Percentiles rank a stretch among this genome's conserved stretches.
phyloP scores from a whole-genome alignment of 805 yeast genomes.

The Wickerhamiella spandovensis region DNA sequence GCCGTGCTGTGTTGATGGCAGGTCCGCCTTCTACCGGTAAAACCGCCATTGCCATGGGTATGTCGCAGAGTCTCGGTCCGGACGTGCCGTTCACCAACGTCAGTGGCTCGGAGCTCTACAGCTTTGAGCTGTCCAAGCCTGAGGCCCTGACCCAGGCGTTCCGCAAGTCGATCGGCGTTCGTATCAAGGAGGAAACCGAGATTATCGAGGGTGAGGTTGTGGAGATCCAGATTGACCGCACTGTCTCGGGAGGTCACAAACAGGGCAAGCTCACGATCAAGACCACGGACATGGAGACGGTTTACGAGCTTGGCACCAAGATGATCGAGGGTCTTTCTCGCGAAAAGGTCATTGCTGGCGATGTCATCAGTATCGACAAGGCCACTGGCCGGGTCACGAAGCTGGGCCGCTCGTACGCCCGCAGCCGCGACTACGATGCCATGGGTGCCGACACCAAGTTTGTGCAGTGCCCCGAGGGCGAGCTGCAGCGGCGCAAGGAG shows the following conservation, averaged over 20 bases:
- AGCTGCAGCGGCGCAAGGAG: slow-evolving; percentile 86
- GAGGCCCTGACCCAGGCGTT: slow-evolving; percentile 95
- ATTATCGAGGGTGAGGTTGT: slow-evolving; percentile 98
- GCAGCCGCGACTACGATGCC: slow-evolving; percentile 96
- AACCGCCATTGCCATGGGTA: slow-evolving; percentile 95
- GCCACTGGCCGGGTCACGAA: slow-evolving; percentile 89
- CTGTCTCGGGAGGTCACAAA: slow-evolving; percentile 93
- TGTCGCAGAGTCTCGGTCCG: slow-evolving; percentile 34
- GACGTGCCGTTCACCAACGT: slow-evolving; percentile 92
- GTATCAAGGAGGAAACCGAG: slow-evolving; percentile 93
- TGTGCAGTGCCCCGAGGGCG: slow-evolving; percentile 98
- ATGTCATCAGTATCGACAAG: slow-evolving; percentile 88
- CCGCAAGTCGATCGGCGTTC: slow-evolving; percentile 88
- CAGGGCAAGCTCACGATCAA: slow-evolving; percentile 96
- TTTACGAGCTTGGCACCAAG: slow-evolving; percentile 85
- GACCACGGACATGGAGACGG: slow-evolving; percentile 97
- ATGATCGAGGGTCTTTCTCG: slow-evolving; percentile 90
- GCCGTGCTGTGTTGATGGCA: slow-evolving; percentile 87
- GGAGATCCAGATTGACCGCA: slow-evolving; percentile 86
- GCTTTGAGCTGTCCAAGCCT: slow-evolving; percentile 85
- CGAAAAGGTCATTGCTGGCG: slow-evolving; percentile 95
- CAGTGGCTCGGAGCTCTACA: slow-evolving; percentile 87
- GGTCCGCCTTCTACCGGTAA: slow-evolving; percentile 99
- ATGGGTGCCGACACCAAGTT: slow-evolving; percentile 97
- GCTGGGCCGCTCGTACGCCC: slow-evolving; percentile 88